These are phyloP conservation scores for Pleochaeta shiraiana DNA, from an alignment of 2,329 filamentous ascomycete species.

Conservation along the genomic window DNA sequence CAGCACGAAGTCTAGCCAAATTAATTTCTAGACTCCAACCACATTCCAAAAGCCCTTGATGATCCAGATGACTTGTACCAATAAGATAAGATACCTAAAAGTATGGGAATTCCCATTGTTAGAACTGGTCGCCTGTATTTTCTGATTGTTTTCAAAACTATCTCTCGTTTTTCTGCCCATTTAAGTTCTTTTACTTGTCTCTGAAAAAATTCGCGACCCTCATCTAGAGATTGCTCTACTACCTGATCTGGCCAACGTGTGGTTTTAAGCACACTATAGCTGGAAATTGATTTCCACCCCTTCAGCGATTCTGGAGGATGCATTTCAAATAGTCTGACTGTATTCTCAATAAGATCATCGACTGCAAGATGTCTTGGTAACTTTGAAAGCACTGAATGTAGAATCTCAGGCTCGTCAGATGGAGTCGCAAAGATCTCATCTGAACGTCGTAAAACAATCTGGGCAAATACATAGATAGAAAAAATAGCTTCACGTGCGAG, in stretches of 20 bases:
- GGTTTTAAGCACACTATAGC: slow-evolving; percentile 68
- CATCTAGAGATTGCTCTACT: slow-evolving; percentile 33
- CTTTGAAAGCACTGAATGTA: slow-evolving; percentile 73
- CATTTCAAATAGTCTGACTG: slow-evolving; percentile 37
- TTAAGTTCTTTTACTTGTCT: slow-evolving; percentile 51
- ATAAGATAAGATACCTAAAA: slow-evolving; percentile 45
- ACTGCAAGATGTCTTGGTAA: slow-evolving; percentile 63
- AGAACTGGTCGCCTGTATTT: slow-evolving; percentile 42
- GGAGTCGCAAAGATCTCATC: slow-evolving; percentile 73
- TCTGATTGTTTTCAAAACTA: slow-evolving; percentile 30
- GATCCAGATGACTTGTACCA: slow-evolving; percentile 29
- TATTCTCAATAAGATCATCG: slow-evolving; percentile 48
- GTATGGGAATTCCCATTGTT: slow-evolving; percentile 38
- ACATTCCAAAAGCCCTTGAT: slow-evolving; percentile 13
- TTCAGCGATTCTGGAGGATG: slow-evolving; percentile 53
- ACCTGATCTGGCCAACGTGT: slow-evolving; percentile 32
- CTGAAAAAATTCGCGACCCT: slow-evolving; percentile 47
- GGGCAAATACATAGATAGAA: slow-evolving; percentile 76
- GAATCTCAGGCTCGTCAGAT: slow-evolving; percentile 70
- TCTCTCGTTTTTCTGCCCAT: slow-evolving; percentile 36
- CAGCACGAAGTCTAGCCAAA: no score
- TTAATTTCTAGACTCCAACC: no score
- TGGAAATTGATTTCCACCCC: slow-evolving; percentile 51
- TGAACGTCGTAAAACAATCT: slow-evolving; percentile 61
- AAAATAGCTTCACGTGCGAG: slow-evolving; percentile 75